Percentiles rank a stretch among this genome's conserved stretches.
phyloP scores from a whole-genome alignment of 2,329 filamentous ascomycete genomes.

The Aspergillus texensis region DNA sequence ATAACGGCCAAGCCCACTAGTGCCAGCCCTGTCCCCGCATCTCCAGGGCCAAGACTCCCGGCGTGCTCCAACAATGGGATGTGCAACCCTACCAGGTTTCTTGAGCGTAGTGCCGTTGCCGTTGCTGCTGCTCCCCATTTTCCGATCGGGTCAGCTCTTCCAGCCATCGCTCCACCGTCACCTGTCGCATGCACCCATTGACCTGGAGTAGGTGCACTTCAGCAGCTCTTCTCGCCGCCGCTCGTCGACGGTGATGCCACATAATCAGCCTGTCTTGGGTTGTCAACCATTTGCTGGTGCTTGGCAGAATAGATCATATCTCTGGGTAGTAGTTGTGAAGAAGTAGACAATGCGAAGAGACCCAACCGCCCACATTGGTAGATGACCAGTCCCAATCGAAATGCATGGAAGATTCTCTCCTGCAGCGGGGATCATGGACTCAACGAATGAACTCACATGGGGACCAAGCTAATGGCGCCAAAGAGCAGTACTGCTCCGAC shows the following conservation, averaged over 20 bases:
- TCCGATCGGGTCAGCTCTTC: constrained; percentile 25
- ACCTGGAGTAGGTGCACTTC: constrained; percentile 17
- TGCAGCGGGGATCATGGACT: constrained; percentile 12
- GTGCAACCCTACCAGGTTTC: constrained; percentile 32
- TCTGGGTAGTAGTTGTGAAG: not conserved
- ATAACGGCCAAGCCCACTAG: constrained; percentile 21
- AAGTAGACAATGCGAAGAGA: not conserved
- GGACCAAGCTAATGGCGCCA: constrained; percentile 31
- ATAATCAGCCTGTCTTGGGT: constrained; percentile 26
- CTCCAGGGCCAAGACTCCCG: constrained; percentile 21
- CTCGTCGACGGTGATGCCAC: constrained; percentile 26
- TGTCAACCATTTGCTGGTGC: constrained; percentile 4
- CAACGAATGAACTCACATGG: constrained; percentile 30
- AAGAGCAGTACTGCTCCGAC: constrained; percentile 34
- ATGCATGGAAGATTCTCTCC: constrained; percentile 19
- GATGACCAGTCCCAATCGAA: constrained; percentile 11
- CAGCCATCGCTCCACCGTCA: constrained; percentile 32
- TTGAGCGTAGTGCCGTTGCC: constrained; percentile 21
- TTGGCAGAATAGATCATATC: not conserved
- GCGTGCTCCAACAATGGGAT: constrained; percentile 7
- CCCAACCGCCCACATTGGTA: not conserved
- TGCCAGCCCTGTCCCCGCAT: constrained; percentile 25
- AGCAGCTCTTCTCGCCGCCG: constrained; percentile 14
- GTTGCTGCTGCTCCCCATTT: constrained; percentile 8
- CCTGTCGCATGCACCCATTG: constrained; percentile 18